phyloP scores from a whole-genome alignment of 1,284 basidiomycete species.

The Volvariella surrecta region DNA sequence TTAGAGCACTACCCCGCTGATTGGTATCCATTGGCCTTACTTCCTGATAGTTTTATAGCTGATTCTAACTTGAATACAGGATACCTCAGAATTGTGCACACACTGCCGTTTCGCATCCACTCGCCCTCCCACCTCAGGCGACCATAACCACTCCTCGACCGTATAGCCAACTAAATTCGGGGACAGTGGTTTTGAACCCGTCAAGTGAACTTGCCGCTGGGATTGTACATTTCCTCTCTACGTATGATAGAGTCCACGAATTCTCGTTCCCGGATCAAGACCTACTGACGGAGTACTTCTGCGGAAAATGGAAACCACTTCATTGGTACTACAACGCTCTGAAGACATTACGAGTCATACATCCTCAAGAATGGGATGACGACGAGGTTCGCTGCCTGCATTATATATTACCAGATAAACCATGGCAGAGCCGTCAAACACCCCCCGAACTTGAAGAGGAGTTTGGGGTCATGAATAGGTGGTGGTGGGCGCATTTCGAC shows the following conservation, averaged over 20 bases:
- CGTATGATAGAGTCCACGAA: constrained; percentile 57
- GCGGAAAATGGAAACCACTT: constrained; percentile 65
- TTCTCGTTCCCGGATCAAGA: constrained; percentile 94
- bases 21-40: constrained; percentile 45
- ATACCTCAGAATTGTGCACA: constrained; percentile 84
- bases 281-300: constrained; percentile 75
- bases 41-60: no score
- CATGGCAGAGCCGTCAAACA: constrained; percentile 50
- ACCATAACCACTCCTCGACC: constrained; percentile 54
- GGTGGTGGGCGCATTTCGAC: constrained; percentile 76
- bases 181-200: constrained; percentile 83
- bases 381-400: constrained; percentile 70
- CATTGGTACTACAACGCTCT: constrained; percentile 85
- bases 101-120: constrained; percentile 52
- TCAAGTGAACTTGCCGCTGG: constrained; percentile 42
- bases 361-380: constrained; percentile 69
- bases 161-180: constrained; percentile 79
- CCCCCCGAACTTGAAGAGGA: constrained; percentile 18
- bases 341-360: constrained; percentile 66
- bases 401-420: constrained; percentile 71
- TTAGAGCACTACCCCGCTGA: constrained; percentile 81
- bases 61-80: not conserved
- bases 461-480: constrained; percentile 46
- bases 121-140: constrained; percentile 38
- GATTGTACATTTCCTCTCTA: constrained; percentile 56